A percentile compares a stretch with the other conserved stretches of the same genome.
phyloP scores from a whole-genome alignment of 495 filamentous ascomycete genomes.

The Hypoxylon fragiforme region DNA sequence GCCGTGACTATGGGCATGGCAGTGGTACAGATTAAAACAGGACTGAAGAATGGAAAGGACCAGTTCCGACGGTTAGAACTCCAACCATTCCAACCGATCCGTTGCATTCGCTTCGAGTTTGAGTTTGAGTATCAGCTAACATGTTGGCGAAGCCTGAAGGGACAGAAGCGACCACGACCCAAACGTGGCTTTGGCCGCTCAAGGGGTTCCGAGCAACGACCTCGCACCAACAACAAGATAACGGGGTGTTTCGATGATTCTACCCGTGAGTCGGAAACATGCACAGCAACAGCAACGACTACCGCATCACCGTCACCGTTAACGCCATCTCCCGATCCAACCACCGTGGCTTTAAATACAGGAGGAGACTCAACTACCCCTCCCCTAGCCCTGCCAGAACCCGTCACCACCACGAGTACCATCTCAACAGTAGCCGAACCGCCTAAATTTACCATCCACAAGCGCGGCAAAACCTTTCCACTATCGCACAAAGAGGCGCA shows the following conservation, averaged over 20 bases:
- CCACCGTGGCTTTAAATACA: not conserved
- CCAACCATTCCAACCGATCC: not conserved
- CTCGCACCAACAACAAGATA: not conserved
- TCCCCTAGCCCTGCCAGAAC: not conserved
- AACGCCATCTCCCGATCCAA: not conserved
- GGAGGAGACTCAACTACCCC: not conserved
- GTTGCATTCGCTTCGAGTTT: not conserved
- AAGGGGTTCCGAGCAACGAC: not conserved
- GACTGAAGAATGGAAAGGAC: not conserved
- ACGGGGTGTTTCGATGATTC: not conserved
- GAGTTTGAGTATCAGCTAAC: too few species aligned
- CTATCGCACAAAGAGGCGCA: not conserved
- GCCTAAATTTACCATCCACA: not conserved
- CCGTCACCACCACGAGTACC: not conserved
- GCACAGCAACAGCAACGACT: too few species aligned
- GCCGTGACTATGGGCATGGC: not conserved
- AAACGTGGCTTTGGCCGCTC: not conserved
- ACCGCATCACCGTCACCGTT: not conserved
- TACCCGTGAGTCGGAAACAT: too few species aligned
- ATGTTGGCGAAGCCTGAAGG: not conserved
- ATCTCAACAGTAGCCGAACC: not conserved
- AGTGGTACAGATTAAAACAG: not conserved
- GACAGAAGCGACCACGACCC: not conserved
- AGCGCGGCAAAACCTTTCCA: constrained; percentile 1
- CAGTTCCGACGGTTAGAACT: not conserved